Evolutionary conservation across 2,329 filamentous ascomycete species (phyloP).

Genomic region (Pseudogymnoascus sp.): DNA sequence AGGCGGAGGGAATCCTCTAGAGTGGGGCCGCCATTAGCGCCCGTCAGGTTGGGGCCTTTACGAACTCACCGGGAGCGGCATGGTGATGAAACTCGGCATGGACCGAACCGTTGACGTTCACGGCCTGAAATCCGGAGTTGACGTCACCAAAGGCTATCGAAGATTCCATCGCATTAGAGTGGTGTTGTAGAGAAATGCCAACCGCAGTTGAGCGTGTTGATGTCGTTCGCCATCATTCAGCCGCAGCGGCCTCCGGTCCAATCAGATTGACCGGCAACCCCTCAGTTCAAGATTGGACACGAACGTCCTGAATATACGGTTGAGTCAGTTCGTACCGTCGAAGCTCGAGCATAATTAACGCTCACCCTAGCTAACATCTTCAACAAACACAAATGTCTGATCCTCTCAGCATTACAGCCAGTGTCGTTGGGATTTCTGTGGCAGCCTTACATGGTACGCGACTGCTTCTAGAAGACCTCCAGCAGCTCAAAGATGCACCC

Average conservation of each 20-base stretch:
- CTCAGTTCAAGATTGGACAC: not conserved
- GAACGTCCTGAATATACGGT: not conserved
- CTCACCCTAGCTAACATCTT: constrained; percentile 12
- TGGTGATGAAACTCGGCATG: constrained; percentile 19
- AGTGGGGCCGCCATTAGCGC: constrained; percentile 18
- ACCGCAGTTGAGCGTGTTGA: constrained; percentile 14
- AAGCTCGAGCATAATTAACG: not conserved
- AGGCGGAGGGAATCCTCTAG: too few relatives aligned
- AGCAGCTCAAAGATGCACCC: constrained; percentile 29
- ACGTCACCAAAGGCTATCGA: constrained; percentile 15
- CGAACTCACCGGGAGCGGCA: constrained; percentile 16
- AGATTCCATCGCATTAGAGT: constrained; percentile 17
- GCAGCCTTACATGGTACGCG: constrained; percentile 27
- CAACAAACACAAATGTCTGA: constrained; percentile 20
- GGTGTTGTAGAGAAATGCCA: constrained; percentile 14
- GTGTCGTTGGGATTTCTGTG: constrained; percentile 27
- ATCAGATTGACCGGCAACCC: not conserved
- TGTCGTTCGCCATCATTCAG: constrained; percentile 12
- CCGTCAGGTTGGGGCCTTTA: constrained; percentile 18
- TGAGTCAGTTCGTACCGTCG: not conserved
- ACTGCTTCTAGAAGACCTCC: constrained; percentile 29
- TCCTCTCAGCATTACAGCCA: constrained; percentile 29
- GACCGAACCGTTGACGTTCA: constrained; percentile 19
- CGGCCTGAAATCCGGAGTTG: constrained; percentile 20
- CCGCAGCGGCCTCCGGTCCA: not conserved